Percentiles rank a stretch among this genome's conserved stretches.
These are phyloP conservation scores for Paramecium primaurelia DNA, from an alignment of 73 alveolate species.

Conservation along the genomic window DNA sequence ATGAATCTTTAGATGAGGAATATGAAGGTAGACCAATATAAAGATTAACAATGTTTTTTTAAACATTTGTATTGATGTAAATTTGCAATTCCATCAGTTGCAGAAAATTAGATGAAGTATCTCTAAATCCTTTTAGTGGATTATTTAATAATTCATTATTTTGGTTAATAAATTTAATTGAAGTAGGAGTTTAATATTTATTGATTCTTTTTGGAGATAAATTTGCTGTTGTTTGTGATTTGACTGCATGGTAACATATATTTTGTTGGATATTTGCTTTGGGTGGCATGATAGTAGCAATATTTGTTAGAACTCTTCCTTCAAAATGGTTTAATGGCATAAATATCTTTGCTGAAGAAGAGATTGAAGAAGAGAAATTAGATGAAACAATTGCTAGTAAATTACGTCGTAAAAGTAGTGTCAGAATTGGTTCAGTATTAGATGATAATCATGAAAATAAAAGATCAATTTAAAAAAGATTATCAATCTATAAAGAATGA, in stretches of 20 bases:
- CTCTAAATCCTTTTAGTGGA: neutral
- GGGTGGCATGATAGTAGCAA: neutral
- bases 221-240: conserved; percentile 27
- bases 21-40: neutral
- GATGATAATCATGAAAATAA: neutral
- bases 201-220: conserved; percentile 43
- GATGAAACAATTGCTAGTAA: conserved; percentile 19
- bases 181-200: neutral
- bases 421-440: neutral
- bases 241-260: conserved; percentile 3
- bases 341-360: conserved; percentile 4
- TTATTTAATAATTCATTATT: conserved; percentile 40
- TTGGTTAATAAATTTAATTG: conserved; percentile 27
- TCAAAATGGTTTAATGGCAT: conserved; percentile 36
- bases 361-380: neutral
- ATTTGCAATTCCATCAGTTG: conserved; percentile 87
- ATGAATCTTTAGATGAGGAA: neutral
- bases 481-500: neutral
- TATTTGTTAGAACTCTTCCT: conserved; percentile 24
- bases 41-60: conserved; percentile 80
- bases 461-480: neutral
- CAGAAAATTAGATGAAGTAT: conserved; percentile 68
- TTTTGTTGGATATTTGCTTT: conserved; percentile 34
- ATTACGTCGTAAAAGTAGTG: neutral
- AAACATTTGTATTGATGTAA: conserved; percentile 89